These are phyloP conservation scores for Monilinia vaccinii-corymbosi DNA, from an alignment of 2,329 filamentous ascomycete genomes.

Conservation along the genomic window DNA sequence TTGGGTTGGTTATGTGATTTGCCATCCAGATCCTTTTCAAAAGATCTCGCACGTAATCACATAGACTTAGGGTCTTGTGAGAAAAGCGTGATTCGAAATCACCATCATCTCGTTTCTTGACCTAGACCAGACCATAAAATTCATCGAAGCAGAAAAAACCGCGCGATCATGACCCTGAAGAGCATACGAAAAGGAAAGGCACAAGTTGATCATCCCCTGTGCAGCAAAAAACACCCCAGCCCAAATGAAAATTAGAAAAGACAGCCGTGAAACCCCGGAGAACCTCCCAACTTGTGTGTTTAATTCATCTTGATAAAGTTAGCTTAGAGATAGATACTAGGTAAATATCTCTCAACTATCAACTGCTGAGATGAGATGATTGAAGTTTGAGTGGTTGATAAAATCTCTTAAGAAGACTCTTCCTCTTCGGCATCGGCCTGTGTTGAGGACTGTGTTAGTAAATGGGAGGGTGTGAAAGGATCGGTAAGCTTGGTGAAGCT, in stretches of 20 bases:
- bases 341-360: conserved; percentile 4
- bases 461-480: conserved; percentile 21
- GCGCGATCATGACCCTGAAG: conserved; percentile 1
- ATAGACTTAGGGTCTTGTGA: not conserved
- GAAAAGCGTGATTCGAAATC: conserved; percentile 14
- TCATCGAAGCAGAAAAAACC: not conserved
- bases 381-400: conserved; percentile 13
- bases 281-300: conserved; percentile 6
- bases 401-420: conserved; percentile 34
- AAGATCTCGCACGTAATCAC: not conserved
- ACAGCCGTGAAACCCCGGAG: conserved; percentile 13
- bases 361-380: conserved; percentile 17
- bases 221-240: conserved; percentile 24
- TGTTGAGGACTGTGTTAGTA: conserved; percentile 30
- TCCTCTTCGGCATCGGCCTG: conserved; percentile 49
- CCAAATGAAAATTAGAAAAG: conserved; percentile 24
- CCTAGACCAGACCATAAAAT: conserved; percentile 3
- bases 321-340: not conserved
- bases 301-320: conserved; percentile 11
- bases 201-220: conserved; percentile 14
- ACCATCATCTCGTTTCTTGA: not conserved
- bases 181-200: conserved; percentile 18
- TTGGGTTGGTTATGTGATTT: conserved; percentile 19
- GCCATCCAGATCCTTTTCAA: not conserved
- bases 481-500: conserved; percentile 32